Base-by-base conservation (phyloP, 1,139 yeast genomes). In the Yamadazyma sp. region DNA sequence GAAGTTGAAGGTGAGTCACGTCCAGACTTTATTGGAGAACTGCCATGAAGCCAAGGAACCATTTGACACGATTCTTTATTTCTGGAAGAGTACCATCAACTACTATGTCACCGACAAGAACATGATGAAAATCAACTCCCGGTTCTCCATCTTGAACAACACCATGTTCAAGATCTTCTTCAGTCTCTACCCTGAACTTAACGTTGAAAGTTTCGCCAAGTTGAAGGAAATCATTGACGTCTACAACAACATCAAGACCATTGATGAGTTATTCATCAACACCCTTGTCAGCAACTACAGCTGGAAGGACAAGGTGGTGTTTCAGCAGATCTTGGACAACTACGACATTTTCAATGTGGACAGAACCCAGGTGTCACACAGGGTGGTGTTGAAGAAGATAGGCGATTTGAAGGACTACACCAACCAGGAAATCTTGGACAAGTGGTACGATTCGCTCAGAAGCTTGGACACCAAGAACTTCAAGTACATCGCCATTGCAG, bases 201-300 rank as follows among this genome's bases (percentile, higher is more conserved):
- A 77, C 39, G 67, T 64, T 7, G 79, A 77, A 47, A 84, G 91
- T 2, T 74, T 82, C 46, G 62, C 59, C 37, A 70, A 75, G 49
- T 74, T 89, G 49, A 79, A 78, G 51, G 69, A 75, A 28, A 59
- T 84, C 30, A 81, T 87, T 45, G 61, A 73, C 23, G 66, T 71
- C 28, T 85, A 85, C 59, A 74, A 79, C 37, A 70, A 69, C 34
- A 67, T 77, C 46, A 79, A 79, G 54, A 68, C 77, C 16, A 69
- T 81, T 42, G 89, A 84, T 59, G 88, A 87, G 58, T 80, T 87
- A 2, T 85, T 89, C 54, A 76, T 88, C 59, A 89, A 89, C 62
- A 85, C 88, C 23, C 69, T 87, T 39, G 70, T 88, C 42, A 77
- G 89, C 30, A 82, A 83, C 53, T 79, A 80, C 38, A 64, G 71